phyloP scores from a whole-genome alignment of 139 green algal genomes.

The Auxenochlorella pyrenoidosa region DNA sequence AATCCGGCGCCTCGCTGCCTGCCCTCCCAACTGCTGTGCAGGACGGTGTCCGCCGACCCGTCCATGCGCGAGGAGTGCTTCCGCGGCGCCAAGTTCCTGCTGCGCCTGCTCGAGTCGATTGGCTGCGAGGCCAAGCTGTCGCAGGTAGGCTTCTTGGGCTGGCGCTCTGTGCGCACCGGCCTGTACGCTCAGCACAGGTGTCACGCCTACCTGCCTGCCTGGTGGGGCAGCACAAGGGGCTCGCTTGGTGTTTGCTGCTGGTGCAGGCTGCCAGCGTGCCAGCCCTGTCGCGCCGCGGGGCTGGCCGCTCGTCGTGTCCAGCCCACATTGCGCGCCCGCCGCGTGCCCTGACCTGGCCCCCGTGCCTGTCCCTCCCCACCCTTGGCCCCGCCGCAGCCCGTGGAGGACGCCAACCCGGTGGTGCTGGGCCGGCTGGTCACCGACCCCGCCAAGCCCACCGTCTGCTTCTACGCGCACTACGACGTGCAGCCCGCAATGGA shows the following conservation, averaged over 20 bases:
- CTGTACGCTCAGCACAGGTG: not conserved
- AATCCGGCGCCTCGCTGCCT: too few species aligned
- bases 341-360: not conserved
- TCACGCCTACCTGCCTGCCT: not conserved
- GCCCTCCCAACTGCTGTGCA: too few species aligned
- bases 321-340: not conserved
- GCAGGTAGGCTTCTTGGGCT: not conserved
- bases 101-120: constrained; percentile 80
- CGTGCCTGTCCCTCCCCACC: not conserved
- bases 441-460: constrained; percentile 76
- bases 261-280: not conserved
- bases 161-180: too few species aligned
- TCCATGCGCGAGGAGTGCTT: constrained; percentile 85
- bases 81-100: constrained; percentile 89
- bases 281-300: too few species aligned
- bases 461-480: constrained; percentile 92
- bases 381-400: not conserved
- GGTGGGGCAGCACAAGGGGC: too few species aligned
- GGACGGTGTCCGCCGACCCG: constrained; percentile 71
- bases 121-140: constrained; percentile 88
- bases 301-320: not conserved
- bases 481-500: constrained; percentile 89
- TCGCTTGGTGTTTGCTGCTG: not conserved
- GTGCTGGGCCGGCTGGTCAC: constrained; percentile 86
- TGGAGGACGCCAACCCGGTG: constrained; percentile 86